phyloP scores from a whole-genome alignment of 2,329 filamentous ascomycete species.

The Penicillium sclerotiorum region DNA sequence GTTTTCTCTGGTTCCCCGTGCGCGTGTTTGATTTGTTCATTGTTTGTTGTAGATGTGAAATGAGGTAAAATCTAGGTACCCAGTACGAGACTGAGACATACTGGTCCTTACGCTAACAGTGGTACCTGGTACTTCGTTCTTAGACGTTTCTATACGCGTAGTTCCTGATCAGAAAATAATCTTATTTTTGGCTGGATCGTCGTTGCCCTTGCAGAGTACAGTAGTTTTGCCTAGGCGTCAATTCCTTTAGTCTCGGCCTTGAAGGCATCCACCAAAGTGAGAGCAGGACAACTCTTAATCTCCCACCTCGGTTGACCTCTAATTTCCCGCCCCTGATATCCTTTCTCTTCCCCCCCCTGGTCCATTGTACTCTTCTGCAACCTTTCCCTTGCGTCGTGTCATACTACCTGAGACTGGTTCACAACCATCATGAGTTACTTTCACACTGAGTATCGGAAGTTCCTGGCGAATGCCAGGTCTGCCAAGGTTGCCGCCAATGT shows the following conservation, averaged over 20 bases:
- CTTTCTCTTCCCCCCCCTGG: constrained; percentile 16
- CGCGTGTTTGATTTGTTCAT: constrained; percentile 15
- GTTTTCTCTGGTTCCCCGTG: constrained; percentile 18
- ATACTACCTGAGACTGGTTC: neutral
- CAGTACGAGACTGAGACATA: constrained; percentile 6
- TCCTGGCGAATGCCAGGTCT: constrained; percentile 67
- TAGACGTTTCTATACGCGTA: neutral
- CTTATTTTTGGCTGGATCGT: neutral
- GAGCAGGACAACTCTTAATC: neutral
- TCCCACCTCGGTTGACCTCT: constrained; percentile 7
- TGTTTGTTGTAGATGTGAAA: neutral
- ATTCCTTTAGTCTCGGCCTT: constrained; percentile 4
- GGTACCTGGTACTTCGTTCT: constrained; percentile 2
- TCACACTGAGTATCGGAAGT: constrained; percentile 66
- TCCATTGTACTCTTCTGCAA: constrained; percentile 9
- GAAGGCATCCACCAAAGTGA: neutral
- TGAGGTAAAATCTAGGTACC: constrained; percentile 9
- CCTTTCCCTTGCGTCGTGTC: constrained; percentile 14
- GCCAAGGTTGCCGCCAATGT: constrained; percentile 66
- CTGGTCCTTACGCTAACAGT: neutral
- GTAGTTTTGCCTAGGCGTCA: neutral
- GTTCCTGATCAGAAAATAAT: neutral
- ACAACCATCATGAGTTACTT: constrained; percentile 42
- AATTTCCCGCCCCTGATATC: constrained; percentile 13
- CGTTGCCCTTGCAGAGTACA: constrained; percentile 2